These are phyloP conservation scores for Amyloporia xantha DNA, from an alignment of 768 basidiomycete species.

Conservation along the genomic window DNA sequence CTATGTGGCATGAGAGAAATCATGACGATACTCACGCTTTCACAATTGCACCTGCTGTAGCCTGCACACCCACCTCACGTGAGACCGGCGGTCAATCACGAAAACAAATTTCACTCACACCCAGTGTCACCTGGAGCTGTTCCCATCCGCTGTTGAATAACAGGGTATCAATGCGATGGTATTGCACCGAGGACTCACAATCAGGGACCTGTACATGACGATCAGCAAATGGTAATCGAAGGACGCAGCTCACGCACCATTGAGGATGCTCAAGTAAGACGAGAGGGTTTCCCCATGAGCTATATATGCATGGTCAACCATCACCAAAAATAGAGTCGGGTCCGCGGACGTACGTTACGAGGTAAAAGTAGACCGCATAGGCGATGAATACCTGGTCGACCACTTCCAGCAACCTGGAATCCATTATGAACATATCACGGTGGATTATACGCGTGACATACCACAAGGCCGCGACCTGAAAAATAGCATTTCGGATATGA, in stretches of 20 bases:
- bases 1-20: neutral
- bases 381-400: constrained; percentile 46
- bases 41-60: constrained; percentile 48
- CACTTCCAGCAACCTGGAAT: constrained; percentile 37
- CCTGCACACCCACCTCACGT: no score
- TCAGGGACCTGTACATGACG: constrained; percentile 12
- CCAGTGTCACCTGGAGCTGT: constrained; percentile 22
- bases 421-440: neutral
- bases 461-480: constrained; percentile 31
- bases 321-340: neutral
- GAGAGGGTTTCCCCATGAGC: constrained; percentile 20
- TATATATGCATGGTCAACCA: constrained; percentile 2
- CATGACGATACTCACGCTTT: constrained; percentile 36
- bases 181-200: constrained; percentile 18
- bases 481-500: neutral
- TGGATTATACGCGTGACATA: constrained; percentile 8
- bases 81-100: no score
- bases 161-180: no score
- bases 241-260: constrained; percentile 13
- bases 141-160: no score
- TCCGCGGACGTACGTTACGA: constrained; percentile 38
- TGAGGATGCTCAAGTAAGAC: constrained; percentile 15
- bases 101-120: constrained; percentile 14
- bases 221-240: neutral
- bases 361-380: constrained; percentile 48